Evolutionary conservation across 176 grass and related monocot species (phyloP), one percentile per base, ranked within the genome.

Genomic region (Carex kokanica): DNA sequence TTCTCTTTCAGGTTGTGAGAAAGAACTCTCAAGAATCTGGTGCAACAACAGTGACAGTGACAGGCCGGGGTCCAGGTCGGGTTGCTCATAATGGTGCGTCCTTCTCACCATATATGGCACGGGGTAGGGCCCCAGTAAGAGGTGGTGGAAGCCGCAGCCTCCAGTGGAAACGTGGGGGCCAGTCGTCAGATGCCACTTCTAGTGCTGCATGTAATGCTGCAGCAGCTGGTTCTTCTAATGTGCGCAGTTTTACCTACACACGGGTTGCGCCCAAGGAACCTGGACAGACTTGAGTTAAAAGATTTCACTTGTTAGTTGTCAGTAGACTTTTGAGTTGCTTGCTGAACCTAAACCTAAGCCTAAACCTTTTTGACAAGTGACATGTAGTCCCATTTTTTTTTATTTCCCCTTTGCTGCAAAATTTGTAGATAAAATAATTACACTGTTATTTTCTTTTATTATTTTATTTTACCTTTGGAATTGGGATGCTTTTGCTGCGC

Each of bases 121-220:
- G 89, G 49, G 91, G 84, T 1, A 87, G 84, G 68, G 58, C 86
- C 11, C 81, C 85, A 61, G 75, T 92, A 31, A 99, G 90, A 89
- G 87, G 84, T 60, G 89, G 85, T 8, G 31, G 24, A 83, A 84
- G 86, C 27, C 89, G 96, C 68, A 95, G 86, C 84, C 88, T 93
- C 49, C 92, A 99, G 78, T 99, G 96, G 96, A 99, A 95, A 81
- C 95, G 92, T 45, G 92, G 66, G 1, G 43, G 45, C 69, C 81
- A 84, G 68, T 86, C 86, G 66, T 66, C 75, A 62, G 69, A 74
- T 84, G 79, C 59, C 64, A 58, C 34, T 63, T 68, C 41, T 56
- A 34, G 4, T 34, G 63, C 60, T 40, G 86, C 78, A 82, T 78
- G 80, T 64, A 36, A 55, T 56, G 56, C 80, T 67, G 38, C 69